These are phyloP conservation scores for Candida sojae DNA, from an alignment of 1,139 yeast genomes.

Conservation along the genomic window DNA sequence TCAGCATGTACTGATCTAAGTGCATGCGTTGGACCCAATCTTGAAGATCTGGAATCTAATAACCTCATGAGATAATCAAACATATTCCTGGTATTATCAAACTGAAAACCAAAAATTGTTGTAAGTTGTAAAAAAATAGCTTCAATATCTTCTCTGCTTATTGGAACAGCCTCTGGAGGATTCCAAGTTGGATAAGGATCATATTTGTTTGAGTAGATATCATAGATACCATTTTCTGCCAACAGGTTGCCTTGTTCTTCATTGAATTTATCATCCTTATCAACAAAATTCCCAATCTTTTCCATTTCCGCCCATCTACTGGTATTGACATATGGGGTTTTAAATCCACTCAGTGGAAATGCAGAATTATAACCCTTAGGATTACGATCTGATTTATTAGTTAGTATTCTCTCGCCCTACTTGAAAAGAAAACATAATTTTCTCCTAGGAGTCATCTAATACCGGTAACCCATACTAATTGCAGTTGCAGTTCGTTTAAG, in stretches of 20 bases:
- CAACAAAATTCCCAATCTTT: conserved; percentile 25
- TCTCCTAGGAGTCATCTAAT: not conserved
- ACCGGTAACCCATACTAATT: conserved; percentile 19
- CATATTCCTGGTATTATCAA: conserved; percentile 64
- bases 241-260: conserved; percentile 28
- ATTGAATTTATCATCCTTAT: conserved; percentile 21
- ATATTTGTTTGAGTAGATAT: conserved; percentile 36
- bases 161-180: conserved; percentile 49
- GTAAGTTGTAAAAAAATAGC: conserved; percentile 53
- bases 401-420: conserved; percentile 1
- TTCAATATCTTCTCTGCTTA: conserved; percentile 57
- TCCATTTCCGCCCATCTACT: conserved; percentile 47
- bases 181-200: conserved; percentile 67
- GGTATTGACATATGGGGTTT: conserved; percentile 44
- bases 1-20: conserved; percentile 66
- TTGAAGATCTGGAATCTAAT: conserved; percentile 73
- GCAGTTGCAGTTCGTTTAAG: conserved; percentile 19
- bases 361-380: conserved; percentile 15
- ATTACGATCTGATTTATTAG: conserved; percentile 13
- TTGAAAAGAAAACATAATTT: too few species aligned
- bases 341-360: conserved; percentile 52
- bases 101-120: conserved; percentile 68
- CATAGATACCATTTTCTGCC: conserved; percentile 43
- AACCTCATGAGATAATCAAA: conserved; percentile 90
- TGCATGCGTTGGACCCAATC: conserved; percentile 58